phyloP scores from a whole-genome alignment of 768 basidiomycete genomes.

The Kwoniella newhampshirensis region DNA sequence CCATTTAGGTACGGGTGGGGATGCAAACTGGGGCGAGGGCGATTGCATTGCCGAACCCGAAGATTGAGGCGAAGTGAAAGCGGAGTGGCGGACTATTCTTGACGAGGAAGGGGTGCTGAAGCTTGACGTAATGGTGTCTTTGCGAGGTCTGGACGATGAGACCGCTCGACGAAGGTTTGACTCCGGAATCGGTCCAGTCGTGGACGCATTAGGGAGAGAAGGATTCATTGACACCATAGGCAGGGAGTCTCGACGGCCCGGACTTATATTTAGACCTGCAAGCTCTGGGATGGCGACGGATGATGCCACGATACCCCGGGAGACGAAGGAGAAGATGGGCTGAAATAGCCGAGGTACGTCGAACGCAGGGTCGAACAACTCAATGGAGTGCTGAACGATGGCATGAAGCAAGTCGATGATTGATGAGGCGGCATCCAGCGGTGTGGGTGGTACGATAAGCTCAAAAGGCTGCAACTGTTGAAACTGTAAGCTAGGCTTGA shows the following conservation, averaged over 20 bases:
- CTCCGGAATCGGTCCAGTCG: neutral
- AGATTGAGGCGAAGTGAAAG: conserved; percentile 21
- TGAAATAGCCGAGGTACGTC: conserved; percentile 38
- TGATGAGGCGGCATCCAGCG: conserved; percentile 26
- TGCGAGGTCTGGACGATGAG: conserved; percentile 8
- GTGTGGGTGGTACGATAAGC: conserved; percentile 24
- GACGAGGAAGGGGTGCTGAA: conserved; percentile 21
- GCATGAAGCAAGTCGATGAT: conserved; percentile 40
- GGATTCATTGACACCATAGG: conserved; percentile 22
- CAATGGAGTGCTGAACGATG: conserved; percentile 40
- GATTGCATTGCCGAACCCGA: conserved; percentile 15
- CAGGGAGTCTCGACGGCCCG: conserved; percentile 15
- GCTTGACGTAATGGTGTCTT: conserved; percentile 9
- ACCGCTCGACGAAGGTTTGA: conserved; percentile 4
- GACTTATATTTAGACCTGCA: conserved; percentile 11
- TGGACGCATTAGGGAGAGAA: conserved; percentile 8
- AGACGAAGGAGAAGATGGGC: conserved; percentile 40
- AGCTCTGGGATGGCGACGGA: conserved; percentile 4
- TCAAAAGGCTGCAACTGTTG: conserved; percentile 27
- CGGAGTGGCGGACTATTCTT: conserved; percentile 12
- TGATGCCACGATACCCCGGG: conserved; percentile 30
- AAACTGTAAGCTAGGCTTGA: neutral
- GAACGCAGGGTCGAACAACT: conserved; percentile 39
- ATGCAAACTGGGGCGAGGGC: conserved; percentile 10
- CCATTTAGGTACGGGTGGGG: conserved; percentile 27